Conservation (phyloP, 164 flowering plant genomes). For the Echeveria elegans region DNA sequence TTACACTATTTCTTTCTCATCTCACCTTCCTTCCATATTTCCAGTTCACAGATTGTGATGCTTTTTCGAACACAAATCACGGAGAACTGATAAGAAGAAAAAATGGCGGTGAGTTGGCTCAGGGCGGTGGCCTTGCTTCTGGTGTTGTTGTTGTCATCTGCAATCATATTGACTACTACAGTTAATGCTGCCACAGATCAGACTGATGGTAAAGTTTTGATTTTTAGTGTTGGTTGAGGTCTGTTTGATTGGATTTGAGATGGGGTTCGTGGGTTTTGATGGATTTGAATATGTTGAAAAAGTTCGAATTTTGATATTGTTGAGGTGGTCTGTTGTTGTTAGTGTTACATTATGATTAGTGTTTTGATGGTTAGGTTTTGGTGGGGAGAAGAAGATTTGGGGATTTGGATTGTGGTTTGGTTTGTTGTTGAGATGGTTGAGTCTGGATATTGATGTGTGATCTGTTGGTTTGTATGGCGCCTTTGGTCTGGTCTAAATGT, state of each 20-base stretch:
- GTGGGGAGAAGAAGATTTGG: not conserved
- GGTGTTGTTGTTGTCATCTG: not conserved
- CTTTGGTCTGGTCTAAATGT: not conserved
- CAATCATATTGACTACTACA: not conserved
- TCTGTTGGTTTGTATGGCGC: not conserved
- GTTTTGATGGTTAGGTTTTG: not conserved
- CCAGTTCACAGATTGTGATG: conserved; percentile 6
- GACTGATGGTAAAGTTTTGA: conserved; percentile 6
- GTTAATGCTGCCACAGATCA: conserved; percentile 3
- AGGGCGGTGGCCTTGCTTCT: conserved; percentile 6
- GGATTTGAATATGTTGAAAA: not conserved
- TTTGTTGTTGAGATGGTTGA: not conserved
- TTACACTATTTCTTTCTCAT: not conserved
- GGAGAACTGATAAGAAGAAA: not conserved
- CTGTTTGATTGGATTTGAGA: not conserved
- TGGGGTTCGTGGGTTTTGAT: not conserved
- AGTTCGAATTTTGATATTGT: not conserved
- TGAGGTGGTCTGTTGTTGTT: not conserved
- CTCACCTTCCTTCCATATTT: not conserved
- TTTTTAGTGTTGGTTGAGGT: not conserved
- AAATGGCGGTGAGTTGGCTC: not conserved
- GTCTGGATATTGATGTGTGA: not conserved
- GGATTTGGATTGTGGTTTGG: not conserved
- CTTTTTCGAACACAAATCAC: not conserved
- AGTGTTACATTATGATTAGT: not conserved